Evolutionary conservation across 768 basidiomycete genomes (phyloP).

Genomic region (Calocera viscosa): DNA sequence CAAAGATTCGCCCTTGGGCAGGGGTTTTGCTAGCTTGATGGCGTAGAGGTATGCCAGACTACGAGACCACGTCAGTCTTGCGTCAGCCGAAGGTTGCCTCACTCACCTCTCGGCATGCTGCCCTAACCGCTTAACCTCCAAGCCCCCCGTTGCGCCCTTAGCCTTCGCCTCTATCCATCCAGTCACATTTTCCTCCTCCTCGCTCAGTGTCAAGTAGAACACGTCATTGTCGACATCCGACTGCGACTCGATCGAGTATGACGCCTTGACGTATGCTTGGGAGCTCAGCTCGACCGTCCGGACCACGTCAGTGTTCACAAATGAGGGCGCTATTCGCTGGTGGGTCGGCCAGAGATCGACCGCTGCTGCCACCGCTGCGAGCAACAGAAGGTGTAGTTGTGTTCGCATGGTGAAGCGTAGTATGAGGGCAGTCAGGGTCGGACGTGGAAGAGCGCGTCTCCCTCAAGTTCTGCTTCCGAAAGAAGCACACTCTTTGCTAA

Average conservation of each 20-base stretch:
- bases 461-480: not conserved
- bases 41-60: slow-evolving; percentile 43
- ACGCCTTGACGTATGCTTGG: slow-evolving; percentile 76
- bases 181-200: slow-evolving; percentile 49
- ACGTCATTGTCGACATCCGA: slow-evolving; percentile 40
- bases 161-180: slow-evolving; percentile 70
- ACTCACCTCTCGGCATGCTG: slow-evolving; percentile 44
- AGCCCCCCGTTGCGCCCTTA: slow-evolving; percentile 52
- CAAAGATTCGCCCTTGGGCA: slow-evolving; percentile 46
- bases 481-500: not conserved
- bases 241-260: slow-evolving; percentile 69
- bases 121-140: slow-evolving; percentile 40
- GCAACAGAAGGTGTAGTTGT: not conserved
- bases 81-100: not conserved
- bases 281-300: slow-evolving; percentile 81
- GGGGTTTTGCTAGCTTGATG: slow-evolving; percentile 48
- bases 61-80: not conserved
- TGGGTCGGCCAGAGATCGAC: not conserved
- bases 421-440: not conserved
- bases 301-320: slow-evolving; percentile 82
- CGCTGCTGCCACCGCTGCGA: not conserved
- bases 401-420: not conserved
- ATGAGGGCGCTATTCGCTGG: slow-evolving; percentile 29
- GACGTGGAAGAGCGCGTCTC: not conserved
- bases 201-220: slow-evolving; percentile 57